phyloP scores from a whole-genome alignment of 352 stramenopile species.

The Pythium volutum region DNA sequence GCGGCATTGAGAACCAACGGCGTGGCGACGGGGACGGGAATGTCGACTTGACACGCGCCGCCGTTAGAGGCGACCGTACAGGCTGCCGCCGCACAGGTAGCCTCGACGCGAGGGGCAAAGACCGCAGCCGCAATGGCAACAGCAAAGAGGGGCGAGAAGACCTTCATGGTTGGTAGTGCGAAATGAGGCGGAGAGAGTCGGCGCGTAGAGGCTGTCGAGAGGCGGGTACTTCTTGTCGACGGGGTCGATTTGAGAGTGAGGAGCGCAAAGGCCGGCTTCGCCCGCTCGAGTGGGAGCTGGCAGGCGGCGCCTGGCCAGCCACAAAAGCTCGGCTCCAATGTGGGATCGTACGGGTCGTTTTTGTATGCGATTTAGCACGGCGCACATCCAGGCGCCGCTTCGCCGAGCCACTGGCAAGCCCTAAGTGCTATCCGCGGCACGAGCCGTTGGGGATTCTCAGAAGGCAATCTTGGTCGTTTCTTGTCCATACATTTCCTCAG shows the following conservation, averaged over 20 bases:
- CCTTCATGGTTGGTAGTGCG: background rate
- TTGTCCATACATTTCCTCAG: too few relatives aligned
- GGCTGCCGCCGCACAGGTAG: background rate
- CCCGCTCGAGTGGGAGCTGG: too few relatives aligned
- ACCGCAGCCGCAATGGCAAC: background rate
- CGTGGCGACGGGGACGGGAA: background rate
- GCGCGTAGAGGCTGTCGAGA: background rate
- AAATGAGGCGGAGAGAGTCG: background rate
- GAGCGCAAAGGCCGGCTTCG: background rate
- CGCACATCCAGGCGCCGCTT: too few relatives aligned
- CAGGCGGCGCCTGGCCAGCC: too few relatives aligned
- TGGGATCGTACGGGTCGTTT: too few relatives aligned
- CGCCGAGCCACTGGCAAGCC: too few relatives aligned
- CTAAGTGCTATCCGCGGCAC: too few relatives aligned
- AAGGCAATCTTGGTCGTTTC: too few relatives aligned
- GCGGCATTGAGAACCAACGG: too few relatives aligned
- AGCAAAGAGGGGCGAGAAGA: background rate
- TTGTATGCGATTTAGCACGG: too few relatives aligned
- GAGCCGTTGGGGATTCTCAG: too few relatives aligned
- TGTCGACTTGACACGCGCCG: background rate
- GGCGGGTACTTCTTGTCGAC: background rate
- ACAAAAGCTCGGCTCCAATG: too few relatives aligned
- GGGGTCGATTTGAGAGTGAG: conserved; percentile 1
- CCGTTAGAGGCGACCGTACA: background rate
- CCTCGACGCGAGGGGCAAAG: background rate